Evolutionary conservation across 2,329 filamentous ascomycete genomes (phyloP).

Genomic region (Aspergillus alliaceus): DNA sequence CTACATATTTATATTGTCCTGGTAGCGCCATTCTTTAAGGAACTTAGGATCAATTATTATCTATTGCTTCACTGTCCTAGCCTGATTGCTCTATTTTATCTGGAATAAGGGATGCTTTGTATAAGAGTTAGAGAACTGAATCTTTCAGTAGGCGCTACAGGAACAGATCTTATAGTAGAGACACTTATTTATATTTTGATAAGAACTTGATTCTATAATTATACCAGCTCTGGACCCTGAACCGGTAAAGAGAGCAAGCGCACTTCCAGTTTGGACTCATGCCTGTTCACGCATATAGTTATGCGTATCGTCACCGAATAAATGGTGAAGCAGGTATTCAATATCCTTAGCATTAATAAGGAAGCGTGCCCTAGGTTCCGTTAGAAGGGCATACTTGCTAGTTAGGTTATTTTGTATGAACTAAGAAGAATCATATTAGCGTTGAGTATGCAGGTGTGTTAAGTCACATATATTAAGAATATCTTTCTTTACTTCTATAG

Average conservation of each 20-base stretch:
- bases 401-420: constrained; percentile 13
- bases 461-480: constrained; percentile 12
- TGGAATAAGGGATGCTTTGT: constrained; percentile 20
- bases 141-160: too few relatives aligned
- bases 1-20: too few relatives aligned
- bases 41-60: constrained; percentile 19
- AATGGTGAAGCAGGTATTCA: constrained; percentile 10
- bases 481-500: constrained; percentile 11
- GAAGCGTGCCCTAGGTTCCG: constrained; percentile 12
- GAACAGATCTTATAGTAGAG: constrained; percentile 15
- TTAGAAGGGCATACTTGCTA: constrained; percentile 10
- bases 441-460: not conserved
- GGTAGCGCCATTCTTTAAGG: constrained; percentile 17
- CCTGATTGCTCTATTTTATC: constrained; percentile 12
- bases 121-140: too few relatives aligned
- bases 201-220: not conserved
- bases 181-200: constrained; percentile 2
- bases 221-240: constrained; percentile 11
- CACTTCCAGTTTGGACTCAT: constrained; percentile 10
- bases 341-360: constrained; percentile 18
- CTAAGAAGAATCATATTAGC: constrained; percentile 2
- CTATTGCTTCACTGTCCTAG: constrained; percentile 11
- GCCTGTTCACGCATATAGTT: constrained; percentile 11
- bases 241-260: constrained; percentile 9
- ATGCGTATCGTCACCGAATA: constrained; percentile 11